A percentile compares a stretch with the other conserved stretches of the same genome.
These are phyloP conservation scores for Pyrenophora teres DNA, from an alignment of 2,329 filamentous ascomycete genomes.

Conservation along the genomic window DNA sequence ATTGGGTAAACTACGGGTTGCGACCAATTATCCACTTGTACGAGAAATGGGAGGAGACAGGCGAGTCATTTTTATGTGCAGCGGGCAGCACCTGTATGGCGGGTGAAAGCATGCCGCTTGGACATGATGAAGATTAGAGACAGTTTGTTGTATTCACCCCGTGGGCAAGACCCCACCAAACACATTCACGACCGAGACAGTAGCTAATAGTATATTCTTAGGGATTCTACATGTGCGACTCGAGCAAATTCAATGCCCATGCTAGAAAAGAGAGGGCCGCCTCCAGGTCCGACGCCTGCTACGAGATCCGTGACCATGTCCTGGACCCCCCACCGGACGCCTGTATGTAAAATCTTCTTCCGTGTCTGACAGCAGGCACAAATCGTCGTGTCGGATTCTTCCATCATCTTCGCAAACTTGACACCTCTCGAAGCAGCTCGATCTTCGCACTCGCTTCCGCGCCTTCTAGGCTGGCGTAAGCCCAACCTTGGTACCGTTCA, in stretches of 20 bases:
- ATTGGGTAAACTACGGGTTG: conserved; percentile 1
- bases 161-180: no score
- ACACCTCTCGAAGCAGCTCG: conserved; percentile 16
- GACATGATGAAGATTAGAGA: not conserved
- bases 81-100: no score
- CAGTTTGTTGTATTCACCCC: not conserved
- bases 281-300: not conserved
- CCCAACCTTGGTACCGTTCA: conserved; percentile 39
- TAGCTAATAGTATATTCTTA: not conserved
- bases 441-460: not conserved
- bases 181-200: not conserved
- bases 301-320: not conserved
- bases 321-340: not conserved
- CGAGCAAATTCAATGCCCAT: not conserved
- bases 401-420: not conserved
- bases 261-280: conserved; percentile 7
- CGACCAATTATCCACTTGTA: not conserved
- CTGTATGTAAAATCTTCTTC: not conserved
- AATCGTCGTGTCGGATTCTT: conserved; percentile 3
- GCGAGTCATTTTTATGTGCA: not conserved
- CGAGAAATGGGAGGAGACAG: not conserved
- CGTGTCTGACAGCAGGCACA: conserved; percentile 11
- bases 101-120: not conserved
- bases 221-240: not conserved
- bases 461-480: conserved; percentile 30